Conservation (phyloP, 352 stramenopile genomes). For the Pythium pyrilobum region DNA sequence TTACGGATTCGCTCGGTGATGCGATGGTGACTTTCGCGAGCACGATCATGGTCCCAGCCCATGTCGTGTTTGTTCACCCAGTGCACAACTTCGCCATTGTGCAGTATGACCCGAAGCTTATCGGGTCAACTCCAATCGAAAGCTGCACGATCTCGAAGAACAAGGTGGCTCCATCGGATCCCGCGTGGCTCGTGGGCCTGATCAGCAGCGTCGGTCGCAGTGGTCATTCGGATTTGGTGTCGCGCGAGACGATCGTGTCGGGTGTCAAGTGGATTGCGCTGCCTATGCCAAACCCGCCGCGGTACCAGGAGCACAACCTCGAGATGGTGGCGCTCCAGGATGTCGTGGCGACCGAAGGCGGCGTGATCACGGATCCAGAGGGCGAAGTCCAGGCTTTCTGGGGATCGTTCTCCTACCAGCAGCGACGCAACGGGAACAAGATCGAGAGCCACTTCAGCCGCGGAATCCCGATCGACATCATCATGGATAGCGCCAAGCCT, state of each 20-base stretch:
- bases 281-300: slow-evolving; percentile 73
- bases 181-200: slow-evolving; percentile 80
- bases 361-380: slow-evolving; percentile 64
- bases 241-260: slow-evolving; percentile 79
- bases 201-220: slow-evolving; percentile 79
- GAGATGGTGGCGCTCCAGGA: slow-evolving; percentile 86
- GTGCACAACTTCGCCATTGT: slow-evolving; percentile 93
- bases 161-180: slow-evolving; percentile 59
- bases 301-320: slow-evolving; percentile 86
- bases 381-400: slow-evolving; percentile 81
- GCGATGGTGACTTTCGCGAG: slow-evolving; percentile 88
- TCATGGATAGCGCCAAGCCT: slow-evolving; percentile 80
- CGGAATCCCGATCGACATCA: slow-evolving; percentile 82
- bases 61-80: slow-evolving; percentile 90
- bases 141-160: slow-evolving; percentile 67
- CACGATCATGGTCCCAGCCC: slow-evolving; percentile 83
- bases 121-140: slow-evolving; percentile 77
- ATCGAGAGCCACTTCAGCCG: slow-evolving; percentile 86
- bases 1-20: slow-evolving; percentile 85
- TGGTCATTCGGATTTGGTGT: slow-evolving; percentile 79
- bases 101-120: slow-evolving; percentile 86
- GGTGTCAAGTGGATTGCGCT: slow-evolving; percentile 83
- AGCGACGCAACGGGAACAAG: slow-evolving; percentile 62
- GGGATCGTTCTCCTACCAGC: slow-evolving; percentile 86
- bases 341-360: slow-evolving; percentile 75